Evolutionary conservation across 2,329 filamentous ascomycete species (phyloP), one percentile per base, ranked within the genome.

Genomic region (Herpotrichia juniperi): DNA sequence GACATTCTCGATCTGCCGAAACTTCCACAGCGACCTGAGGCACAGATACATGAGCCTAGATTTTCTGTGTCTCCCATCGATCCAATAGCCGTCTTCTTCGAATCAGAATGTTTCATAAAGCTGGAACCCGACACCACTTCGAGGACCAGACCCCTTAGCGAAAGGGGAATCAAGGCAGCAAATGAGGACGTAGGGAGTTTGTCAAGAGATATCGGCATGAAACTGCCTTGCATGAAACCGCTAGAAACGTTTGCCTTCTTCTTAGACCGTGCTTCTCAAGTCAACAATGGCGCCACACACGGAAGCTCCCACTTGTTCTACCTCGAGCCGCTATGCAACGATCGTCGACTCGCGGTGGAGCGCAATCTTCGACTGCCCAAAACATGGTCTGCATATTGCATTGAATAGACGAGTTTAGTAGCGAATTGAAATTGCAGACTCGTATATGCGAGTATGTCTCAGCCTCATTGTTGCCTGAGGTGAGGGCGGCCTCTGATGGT

Each of bases 381-480:
- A 19, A 37, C 6, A 19, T 37, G 8, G 7, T 37, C 16, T 4
- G n/a, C n/a, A 9, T 37, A 7, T 37, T 17, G 34, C 22, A n/a
- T 14, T 21, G 17, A 25, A 24, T 40, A 39, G 40, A 35, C n/a
- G n/a, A n/a, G n/a, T n/a, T n/a, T n/a, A n/a, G 21, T 4, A 34
- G 14, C 31, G 31, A 10, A n/a, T 34, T 5, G 16, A 30, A 43
- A 16, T 9, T 14, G 25, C 31, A 14, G 11, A 21, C 24, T 52
- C 49, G 53, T 56, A 43, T 56, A 26, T 46, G 53, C 53, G 50
- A 51, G 52, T 40, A 51, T 54, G 55, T 55, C 55, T 55, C 55
- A 58, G 55, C 55, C 52, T 52, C 52, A 48, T 28, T 57, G 28
- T 47, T 39, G 14, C 31, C 17, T 32, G 44, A 17, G 24, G 25